Evolutionary conservation across 148 eudicot genomes (phyloP), one percentile per base, ranked within the genome.

Genomic region (Bassia scoparia): DNA sequence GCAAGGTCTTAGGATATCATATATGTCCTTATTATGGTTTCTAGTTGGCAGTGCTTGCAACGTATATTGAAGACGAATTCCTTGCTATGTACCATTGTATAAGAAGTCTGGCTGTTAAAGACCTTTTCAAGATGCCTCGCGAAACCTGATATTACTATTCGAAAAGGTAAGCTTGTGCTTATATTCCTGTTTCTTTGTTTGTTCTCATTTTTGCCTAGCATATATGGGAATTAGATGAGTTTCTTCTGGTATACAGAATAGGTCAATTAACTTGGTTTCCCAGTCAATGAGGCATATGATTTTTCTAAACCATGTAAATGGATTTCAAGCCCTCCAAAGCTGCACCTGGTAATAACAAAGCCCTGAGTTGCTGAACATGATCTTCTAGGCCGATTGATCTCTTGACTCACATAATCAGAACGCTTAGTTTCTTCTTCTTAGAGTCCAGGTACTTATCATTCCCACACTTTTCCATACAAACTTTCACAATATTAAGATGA

Each of bases 11-110:
- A 62, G 60, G 68, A 74, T 66, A 38, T n/a, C 49, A 54, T 74
- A 44, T 67, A 16, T 81, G 76, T 77, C 69, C 54, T 77, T 52
- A 62, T 79, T 59, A 70, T 75, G 65, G 15, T 71, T 74, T 76
- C 85, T 84, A 91, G 98, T 88, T 95, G 86, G 97, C 98, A 62
- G 83, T 92, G 63, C 70, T 91, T 82, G 97, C 96, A 56, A 95
- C 89, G 54, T 87, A 89, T 73, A 77, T 81, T 68, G 93, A 84
- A 46, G 91, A 95, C 79, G 82, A 90, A 66, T 95, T 89, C 78
- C 89, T 91, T 76, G 96, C 98, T 53, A 78, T 95, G 69, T 95
- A 95, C 71, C 97, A 95, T 69, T 89, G 90, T 78, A 65, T 89
- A 68, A 86, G 98, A 85, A 95, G 97, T 77, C 82, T 95, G 76